phyloP scores from a whole-genome alignment of 75 land plant species.

The Pinus tabuliformis region DNA sequence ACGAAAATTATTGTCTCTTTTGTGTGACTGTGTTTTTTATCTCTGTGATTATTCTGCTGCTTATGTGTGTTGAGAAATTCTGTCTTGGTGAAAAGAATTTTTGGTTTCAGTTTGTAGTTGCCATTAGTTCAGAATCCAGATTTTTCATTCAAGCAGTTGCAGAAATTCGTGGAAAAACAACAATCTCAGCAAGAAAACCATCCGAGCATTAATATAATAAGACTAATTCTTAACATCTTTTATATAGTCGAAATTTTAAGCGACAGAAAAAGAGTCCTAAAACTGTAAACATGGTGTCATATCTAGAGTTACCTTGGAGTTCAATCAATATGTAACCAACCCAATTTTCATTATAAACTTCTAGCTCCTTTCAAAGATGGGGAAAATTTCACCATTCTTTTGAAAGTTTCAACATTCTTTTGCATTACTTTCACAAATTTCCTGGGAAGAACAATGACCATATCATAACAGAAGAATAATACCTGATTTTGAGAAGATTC shows the following conservation, averaged over 20 bases:
- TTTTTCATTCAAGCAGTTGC: too few relatives aligned
- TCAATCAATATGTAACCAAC: background rate
- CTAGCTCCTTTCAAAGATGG: background rate
- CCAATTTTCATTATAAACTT: background rate
- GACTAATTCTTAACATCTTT: too few relatives aligned
- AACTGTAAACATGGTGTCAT: background rate
- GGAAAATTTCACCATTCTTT: background rate
- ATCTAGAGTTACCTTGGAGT: background rate
- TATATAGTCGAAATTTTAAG: background rate
- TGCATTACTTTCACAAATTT: background rate
- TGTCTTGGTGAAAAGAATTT: too few relatives aligned
- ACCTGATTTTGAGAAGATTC: constrained; percentile 11
- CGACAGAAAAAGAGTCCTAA: background rate
- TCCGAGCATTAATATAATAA: background rate
- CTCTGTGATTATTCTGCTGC: too few relatives aligned
- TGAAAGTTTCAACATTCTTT: background rate
- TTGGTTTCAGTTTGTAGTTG: too few relatives aligned
- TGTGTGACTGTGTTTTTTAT: too few relatives aligned
- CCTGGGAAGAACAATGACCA: background rate
- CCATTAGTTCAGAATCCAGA: too few relatives aligned
- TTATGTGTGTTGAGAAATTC: too few relatives aligned
- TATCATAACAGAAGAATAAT: background rate
- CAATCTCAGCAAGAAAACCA: background rate
- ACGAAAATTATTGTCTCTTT: too few relatives aligned
- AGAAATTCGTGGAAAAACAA: too few relatives aligned